Conservation (phyloP, 371 early-diverging fungal genomes). For the Rhizopus stolonifer region DNA sequence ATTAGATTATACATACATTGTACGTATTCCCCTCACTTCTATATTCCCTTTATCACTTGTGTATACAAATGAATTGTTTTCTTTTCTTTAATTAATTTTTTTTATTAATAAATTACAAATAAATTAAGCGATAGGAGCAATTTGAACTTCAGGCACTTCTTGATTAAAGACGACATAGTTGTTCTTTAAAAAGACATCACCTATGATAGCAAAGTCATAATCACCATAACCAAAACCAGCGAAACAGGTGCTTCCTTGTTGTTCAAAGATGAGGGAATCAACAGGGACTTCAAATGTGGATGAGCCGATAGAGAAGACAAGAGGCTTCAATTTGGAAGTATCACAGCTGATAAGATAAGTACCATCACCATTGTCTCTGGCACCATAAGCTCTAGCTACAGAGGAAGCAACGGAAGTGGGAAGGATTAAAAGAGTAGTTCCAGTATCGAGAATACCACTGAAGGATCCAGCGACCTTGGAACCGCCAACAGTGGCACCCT, state of each 20-base stretch:
- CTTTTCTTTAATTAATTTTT: neutral
- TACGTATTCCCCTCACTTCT: neutral
- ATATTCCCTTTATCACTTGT: neutral
- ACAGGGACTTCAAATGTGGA: constrained; percentile 21
- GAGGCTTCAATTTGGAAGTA: constrained; percentile 19
- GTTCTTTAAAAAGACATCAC: constrained; percentile 51
- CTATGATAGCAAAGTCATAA: constrained; percentile 32
- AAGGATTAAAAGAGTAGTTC: constrained; percentile 61
- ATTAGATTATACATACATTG: neutral
- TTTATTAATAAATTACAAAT: neutral
- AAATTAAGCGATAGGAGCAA: constrained; percentile 15
- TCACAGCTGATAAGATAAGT: constrained; percentile 26
- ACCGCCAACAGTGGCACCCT: constrained; percentile 24
- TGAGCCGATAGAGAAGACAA: constrained; percentile 19
- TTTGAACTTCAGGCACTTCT: constrained; percentile 22
- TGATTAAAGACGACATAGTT: constrained; percentile 45
- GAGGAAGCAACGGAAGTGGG: constrained; percentile 35
- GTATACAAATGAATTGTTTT: neutral
- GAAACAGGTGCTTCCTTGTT: constrained; percentile 15
- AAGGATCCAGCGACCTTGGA: constrained; percentile 12
- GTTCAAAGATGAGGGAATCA: constrained; percentile 21
- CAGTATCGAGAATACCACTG: constrained; percentile 60
- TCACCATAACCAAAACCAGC: constrained; percentile 20
- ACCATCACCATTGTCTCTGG: constrained; percentile 29
- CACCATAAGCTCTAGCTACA: constrained; percentile 22